phyloP scores from a whole-genome alignment of 2,329 filamentous ascomycete species.

The Talaromyces sp. region DNA sequence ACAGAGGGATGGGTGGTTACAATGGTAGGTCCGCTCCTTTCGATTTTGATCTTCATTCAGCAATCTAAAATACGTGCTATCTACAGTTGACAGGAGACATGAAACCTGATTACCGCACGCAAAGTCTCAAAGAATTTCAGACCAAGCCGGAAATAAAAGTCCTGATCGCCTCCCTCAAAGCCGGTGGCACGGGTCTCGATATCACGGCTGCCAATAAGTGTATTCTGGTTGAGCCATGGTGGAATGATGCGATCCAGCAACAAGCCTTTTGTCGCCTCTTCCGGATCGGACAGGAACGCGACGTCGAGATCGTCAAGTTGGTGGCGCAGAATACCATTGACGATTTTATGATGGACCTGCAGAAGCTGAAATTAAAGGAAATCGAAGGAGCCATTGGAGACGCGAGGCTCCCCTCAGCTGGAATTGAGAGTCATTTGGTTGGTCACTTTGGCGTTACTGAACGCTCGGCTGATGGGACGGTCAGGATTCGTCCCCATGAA shows the following conservation, averaged over 20 bases:
- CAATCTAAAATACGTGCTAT: background rate
- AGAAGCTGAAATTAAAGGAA: conserved; percentile 49
- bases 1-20: conserved; percentile 44
- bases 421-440: conserved; percentile 24
- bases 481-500: conserved; percentile 1
- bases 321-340: conserved; percentile 59
- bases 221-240: conserved; percentile 58
- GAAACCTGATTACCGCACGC: conserved; percentile 42
- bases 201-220: conserved; percentile 59
- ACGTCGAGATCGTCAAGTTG: conserved; percentile 59
- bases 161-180: conserved; percentile 56
- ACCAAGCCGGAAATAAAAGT: conserved; percentile 41
- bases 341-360: conserved; percentile 53
- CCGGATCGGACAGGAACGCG: conserved; percentile 61
- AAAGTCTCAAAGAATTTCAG: conserved; percentile 48
- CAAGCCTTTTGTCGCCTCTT: conserved; percentile 60
- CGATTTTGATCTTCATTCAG: background rate
- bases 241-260: conserved; percentile 60
- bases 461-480: background rate
- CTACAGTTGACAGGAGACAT: conserved; percentile 43
- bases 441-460: conserved; percentile 27
- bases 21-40: background rate
- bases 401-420: conserved; percentile 19
- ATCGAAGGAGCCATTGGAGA: conserved; percentile 28
- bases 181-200: conserved; percentile 58